phyloP scores from a whole-genome alignment of 164 flowering plant species.

The Magnolia kwangsiensis region DNA sequence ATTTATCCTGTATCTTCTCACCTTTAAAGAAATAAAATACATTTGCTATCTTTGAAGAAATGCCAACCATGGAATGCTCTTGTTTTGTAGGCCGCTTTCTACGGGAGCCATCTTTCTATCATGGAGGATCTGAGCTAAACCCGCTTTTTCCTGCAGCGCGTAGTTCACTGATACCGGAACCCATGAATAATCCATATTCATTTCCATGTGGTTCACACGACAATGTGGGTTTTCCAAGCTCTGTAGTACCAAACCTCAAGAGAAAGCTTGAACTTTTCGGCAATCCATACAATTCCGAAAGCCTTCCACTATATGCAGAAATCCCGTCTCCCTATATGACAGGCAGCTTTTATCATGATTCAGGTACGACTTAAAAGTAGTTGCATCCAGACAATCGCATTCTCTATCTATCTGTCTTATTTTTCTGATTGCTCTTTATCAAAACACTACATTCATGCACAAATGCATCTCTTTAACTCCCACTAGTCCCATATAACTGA shows the following conservation, averaged over 20 bases:
- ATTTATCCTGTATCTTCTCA: too few species aligned
- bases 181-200: slow-evolving; percentile 15
- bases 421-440: not conserved
- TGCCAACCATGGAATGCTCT: not conserved
- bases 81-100: slow-evolving; percentile 18
- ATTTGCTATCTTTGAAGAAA: not conserved
- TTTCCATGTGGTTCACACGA: slow-evolving; percentile 12
- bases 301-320: slow-evolving; percentile 9
- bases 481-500: not conserved
- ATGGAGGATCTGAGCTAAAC: slow-evolving; percentile 11
- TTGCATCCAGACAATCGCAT: not conserved
- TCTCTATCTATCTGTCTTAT: too few species aligned
- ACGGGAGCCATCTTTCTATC: slow-evolving; percentile 9
- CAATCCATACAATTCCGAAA: slow-evolving; percentile 5
- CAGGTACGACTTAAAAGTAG: slow-evolving; percentile 16
- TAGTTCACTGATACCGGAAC: slow-evolving; percentile 15
- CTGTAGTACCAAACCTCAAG: slow-evolving; percentile 16
- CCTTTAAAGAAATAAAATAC: too few species aligned
- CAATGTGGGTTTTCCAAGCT: slow-evolving; percentile 11
- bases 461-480: not conserved
- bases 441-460: not conserved
- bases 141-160: slow-evolving; percentile 12
- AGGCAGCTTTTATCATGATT: slow-evolving; percentile 17
- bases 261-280: slow-evolving; percentile 14
- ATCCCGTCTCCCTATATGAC: slow-evolving; percentile 16